A percentile compares a stretch with the other conserved stretches of the same genome.
Evolutionary conservation across 2,329 filamentous ascomycete species (phyloP).

Genomic region (Metarhizium robertsii): DNA sequence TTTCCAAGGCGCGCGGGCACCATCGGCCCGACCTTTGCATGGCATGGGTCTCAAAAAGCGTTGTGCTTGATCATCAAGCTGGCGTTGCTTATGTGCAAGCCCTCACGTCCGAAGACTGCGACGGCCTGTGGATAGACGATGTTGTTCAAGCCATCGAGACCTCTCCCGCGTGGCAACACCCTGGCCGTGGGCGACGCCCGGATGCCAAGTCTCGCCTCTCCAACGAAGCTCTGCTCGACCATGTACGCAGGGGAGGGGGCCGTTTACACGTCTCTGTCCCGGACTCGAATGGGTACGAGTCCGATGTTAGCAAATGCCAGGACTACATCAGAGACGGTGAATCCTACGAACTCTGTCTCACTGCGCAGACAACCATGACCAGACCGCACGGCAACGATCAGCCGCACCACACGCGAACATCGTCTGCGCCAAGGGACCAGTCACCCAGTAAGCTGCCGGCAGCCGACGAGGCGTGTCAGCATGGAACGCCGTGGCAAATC

Average conservation of each 20-base stretch:
- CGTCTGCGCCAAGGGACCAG: background rate
- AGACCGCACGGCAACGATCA: constrained; percentile 33
- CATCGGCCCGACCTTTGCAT: constrained; percentile 62
- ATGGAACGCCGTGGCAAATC: constrained; percentile 51
- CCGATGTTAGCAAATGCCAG: constrained; percentile 60
- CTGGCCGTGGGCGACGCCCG: constrained; percentile 3
- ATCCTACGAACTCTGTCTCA: constrained; percentile 81
- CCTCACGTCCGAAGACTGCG: constrained; percentile 16
- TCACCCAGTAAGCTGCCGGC: background rate
- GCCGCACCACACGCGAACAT: constrained; percentile 17
- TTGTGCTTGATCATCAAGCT: constrained; percentile 65
- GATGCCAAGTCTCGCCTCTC: constrained; percentile 6
- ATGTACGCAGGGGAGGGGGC: constrained; percentile 6
- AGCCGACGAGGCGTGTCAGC: background rate
- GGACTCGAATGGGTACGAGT: constrained; percentile 45
- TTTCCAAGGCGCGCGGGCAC: constrained; percentile 21
- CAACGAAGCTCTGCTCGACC: constrained; percentile 12
- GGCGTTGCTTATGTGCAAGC: constrained; percentile 55
- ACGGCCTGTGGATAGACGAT: constrained; percentile 22
- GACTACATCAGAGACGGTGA: constrained; percentile 64
- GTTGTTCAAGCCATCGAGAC: constrained; percentile 19
- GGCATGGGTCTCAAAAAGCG: constrained; percentile 65
- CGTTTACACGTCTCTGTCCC: constrained; percentile 28
- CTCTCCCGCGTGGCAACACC: constrained; percentile 23
- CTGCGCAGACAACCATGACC: constrained; percentile 60